Evolutionary conservation across 345 rosid species (phyloP).

Genomic region (Acer negundo): DNA sequence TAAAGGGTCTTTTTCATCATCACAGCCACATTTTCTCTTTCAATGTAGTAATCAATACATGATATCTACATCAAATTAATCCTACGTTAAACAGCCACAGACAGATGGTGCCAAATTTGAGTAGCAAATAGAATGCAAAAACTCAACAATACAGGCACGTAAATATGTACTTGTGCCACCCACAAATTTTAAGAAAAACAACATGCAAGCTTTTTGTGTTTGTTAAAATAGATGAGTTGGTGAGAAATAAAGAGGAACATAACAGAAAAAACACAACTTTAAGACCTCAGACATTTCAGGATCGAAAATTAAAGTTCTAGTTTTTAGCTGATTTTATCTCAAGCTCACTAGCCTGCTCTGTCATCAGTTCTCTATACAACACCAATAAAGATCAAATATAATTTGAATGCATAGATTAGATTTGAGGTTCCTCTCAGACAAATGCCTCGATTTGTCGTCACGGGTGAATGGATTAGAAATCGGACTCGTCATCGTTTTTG

Average conservation of each 20-base stretch:
- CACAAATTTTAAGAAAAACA: neutral
- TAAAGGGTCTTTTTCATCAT: conserved; percentile 27
- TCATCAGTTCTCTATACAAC: neutral
- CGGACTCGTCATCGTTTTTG: conserved; percentile 57
- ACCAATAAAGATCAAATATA: neutral
- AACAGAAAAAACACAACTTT: neutral
- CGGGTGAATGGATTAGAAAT: conserved; percentile 41
- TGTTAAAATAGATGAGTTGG: neutral
- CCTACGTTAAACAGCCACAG: neutral
- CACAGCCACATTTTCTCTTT: conserved; percentile 20
- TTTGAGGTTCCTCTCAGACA: conserved; percentile 54
- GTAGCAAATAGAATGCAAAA: too few species aligned
- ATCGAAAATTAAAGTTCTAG: neutral
- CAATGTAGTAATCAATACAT: neutral
- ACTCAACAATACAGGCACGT: too few species aligned
- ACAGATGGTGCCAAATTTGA: too few species aligned
- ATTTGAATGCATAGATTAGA: neutral
- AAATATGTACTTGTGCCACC: too few species aligned
- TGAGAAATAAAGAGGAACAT: neutral
- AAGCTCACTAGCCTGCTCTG: neutral
- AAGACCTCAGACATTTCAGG: neutral
- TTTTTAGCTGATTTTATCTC: neutral
- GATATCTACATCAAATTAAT: neutral
- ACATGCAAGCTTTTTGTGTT: neutral
- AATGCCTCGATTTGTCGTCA: conserved; percentile 71